These are phyloP conservation scores for Barnettozyma californica DNA, from an alignment of 805 yeast genomes.

Conservation along the genomic window DNA sequence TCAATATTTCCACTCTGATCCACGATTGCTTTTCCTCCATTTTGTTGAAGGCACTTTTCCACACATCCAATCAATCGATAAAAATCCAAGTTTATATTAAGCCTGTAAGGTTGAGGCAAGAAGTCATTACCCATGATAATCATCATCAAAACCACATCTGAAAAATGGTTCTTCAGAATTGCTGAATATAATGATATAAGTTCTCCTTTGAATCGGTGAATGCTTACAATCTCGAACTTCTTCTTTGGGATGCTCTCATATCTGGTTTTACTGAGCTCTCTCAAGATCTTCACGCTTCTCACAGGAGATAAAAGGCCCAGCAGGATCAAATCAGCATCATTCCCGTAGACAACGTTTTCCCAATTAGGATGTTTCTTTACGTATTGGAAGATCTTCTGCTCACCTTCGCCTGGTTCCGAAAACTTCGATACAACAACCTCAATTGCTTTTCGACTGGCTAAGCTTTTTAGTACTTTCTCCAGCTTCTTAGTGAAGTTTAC, in stretches of 20 bases:
- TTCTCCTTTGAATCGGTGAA: constrained; percentile 65
- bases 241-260: constrained; percentile 65
- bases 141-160: constrained; percentile 81
- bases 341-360: constrained; percentile 84
- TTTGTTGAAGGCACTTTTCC: constrained; percentile 38
- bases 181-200: constrained; percentile 52
- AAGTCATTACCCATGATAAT: constrained; percentile 95
- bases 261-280: constrained; percentile 50
- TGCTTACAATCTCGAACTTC: constrained; percentile 58
- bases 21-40: background rate
- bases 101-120: constrained; percentile 83
- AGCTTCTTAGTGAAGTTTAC: constrained; percentile 67
- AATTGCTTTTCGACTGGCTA: constrained; percentile 66
- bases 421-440: constrained; percentile 77
- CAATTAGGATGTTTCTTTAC: constrained; percentile 67
- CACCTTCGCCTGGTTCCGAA: constrained; percentile 96
- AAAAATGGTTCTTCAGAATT: constrained; percentile 33
- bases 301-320: constrained; percentile 80
- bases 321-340: constrained; percentile 93
- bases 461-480: constrained; percentile 70
- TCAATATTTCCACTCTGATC: constrained; percentile 1
- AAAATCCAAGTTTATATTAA: constrained; percentile 70
- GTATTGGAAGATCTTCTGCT: constrained; percentile 88
- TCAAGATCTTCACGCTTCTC: constrained; percentile 76
- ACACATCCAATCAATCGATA: constrained; percentile 35